Base-by-base conservation (phyloP, 805 yeast genomes). In the Alloascoidea hylecoeti region DNA sequence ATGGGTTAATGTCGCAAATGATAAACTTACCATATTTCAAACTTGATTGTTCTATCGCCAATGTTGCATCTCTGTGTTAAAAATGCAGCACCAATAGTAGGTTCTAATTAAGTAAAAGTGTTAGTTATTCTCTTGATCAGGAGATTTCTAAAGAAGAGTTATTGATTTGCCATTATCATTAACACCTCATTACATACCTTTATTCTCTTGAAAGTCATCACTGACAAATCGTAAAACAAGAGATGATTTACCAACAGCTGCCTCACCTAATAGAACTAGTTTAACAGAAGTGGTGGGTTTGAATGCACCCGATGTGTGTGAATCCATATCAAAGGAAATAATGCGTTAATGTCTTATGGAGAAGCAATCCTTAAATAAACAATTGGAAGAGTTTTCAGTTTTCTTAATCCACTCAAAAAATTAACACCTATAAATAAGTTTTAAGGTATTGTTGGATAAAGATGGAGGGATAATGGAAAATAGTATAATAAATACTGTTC, bases 21-120 rank as follows among this genome's bases (percentile, higher is more conserved):
- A 15, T 18, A 1, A 4, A 42, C 60, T 40, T 36, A 53, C 94
- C 95, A 83, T 42, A 83, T 84, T 54, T 83, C 95, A 55, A 84
- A 86, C 58, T 92, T 89, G 52, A 89, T 83, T 5, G 92, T 82
- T 51, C 79, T 72, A 43, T 78, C 80, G 37, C 92, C 82, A 52
- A 92, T 78, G 16, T 83, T 75, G 53, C 95, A 88, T 52, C 94
- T 75, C 56, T 89, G 97, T 30, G 98, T 89, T 41, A 89, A 64
- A 53, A 89, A 89, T 2, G 97, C 97, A 3, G 98, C 98, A 13
- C 98, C 98, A 48, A 89, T 89, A 2, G 98, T 89, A 16, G 96
- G 96, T 52, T 89, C 97, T 56, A 36, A 5, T n/a, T 9, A 9
- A 9, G 33, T 6, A 9, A 9, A 5, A 28, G 32, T 15, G 46